Evolutionary conservation across 2,329 filamentous ascomycete species (phyloP).

Genomic region (Lomentospora prolificans): DNA sequence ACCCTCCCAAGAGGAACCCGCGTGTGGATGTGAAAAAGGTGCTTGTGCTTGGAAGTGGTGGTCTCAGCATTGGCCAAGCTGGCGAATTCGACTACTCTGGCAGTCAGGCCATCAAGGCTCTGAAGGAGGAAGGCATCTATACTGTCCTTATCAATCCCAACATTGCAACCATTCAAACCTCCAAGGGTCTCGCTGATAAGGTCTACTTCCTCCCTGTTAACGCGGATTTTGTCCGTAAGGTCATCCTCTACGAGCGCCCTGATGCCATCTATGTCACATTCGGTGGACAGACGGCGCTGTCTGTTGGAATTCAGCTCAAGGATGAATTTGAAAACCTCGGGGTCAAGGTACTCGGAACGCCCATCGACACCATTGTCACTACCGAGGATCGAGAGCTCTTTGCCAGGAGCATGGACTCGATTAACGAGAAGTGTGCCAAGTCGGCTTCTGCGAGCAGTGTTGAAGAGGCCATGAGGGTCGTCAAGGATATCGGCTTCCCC

Average conservation of each 20-base stretch:
- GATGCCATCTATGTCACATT: conserved; percentile 98
- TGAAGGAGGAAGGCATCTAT: conserved; percentile 97
- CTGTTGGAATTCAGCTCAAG: conserved; percentile 93
- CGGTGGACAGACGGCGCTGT: conserved; percentile 92
- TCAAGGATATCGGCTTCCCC: conserved; percentile 87
- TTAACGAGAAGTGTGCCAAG: conserved; percentile 95
- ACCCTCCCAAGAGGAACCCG: conserved; percentile 53
- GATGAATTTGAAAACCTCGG: conserved; percentile 91
- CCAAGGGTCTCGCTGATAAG: conserved; percentile 94
- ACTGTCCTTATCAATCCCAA: conserved; percentile 98
- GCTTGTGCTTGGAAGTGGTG: conserved; percentile 85
- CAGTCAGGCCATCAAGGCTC: conserved; percentile 93
- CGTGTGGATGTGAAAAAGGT: conserved; percentile 87
- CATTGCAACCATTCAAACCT: conserved; percentile 97
- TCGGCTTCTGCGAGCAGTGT: conserved; percentile 85
- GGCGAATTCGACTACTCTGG: conserved; percentile 99
- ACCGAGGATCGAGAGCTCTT: conserved; percentile 98
- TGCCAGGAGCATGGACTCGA: conserved; percentile 95
- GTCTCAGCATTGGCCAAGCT: conserved; percentile 93
- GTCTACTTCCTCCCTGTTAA: conserved; percentile 98
- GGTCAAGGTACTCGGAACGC: conserved; percentile 89
- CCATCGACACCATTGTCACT: conserved; percentile 96
- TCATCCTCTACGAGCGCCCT: conserved; percentile 87
- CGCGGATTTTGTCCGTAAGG: conserved; percentile 93
- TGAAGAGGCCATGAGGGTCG: conserved; percentile 79